Base-by-base conservation (phyloP, 2,329 filamentous ascomycete genomes). In the Ascocoryne sarcoides region DNA sequence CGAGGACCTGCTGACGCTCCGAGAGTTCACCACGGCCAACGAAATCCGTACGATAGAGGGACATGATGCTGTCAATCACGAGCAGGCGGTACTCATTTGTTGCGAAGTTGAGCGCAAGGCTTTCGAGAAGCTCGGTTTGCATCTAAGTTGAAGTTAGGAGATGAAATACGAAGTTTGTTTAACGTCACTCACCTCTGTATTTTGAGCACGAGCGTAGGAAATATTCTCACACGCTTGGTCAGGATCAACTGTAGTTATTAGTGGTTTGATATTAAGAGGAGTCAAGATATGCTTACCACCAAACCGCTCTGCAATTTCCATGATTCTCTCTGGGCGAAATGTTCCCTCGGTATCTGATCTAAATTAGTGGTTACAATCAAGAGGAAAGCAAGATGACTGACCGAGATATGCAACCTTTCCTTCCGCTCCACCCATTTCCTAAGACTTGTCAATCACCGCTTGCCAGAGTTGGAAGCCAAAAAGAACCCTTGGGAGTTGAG, bases 371-470 rank as follows among this genome's bases (percentile, higher is more conserved):
- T 29, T 39, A 31, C 15, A 30, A 32, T 9, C 2, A 3, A 30
- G 3, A 16, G n/a, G 19, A 12, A 14, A 33, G 14, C 14, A 1
- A 18, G 17, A n/a, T n/a, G 18, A 35, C 43, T 10, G 51, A 71
- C 70, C 78, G 50, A 84, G 80, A 51, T 81, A 82, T 15, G 77
- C 78, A 36, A 82, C 79, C 53, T 82, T 83, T 29, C 79, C 79
- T 55, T 78, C 75, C 21, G 75, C 78, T 17, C 79, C 79, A 10
- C 79, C 78, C 64, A 78, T 71, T 14, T 78, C 73, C 54, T 68
- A 58, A 2, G 32, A 5, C 21, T 12, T n/a, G 12, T 21, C 23
- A 29, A 7, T 19, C 28, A 19, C 29, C 15, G 33, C 4, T 19
- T 14, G 12, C 0, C 21, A 19, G 14, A 12, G 12, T 9, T 4